Conservation (phyloP, 2,329 filamentous ascomycete species). For the Cladosporium sp. region DNA sequence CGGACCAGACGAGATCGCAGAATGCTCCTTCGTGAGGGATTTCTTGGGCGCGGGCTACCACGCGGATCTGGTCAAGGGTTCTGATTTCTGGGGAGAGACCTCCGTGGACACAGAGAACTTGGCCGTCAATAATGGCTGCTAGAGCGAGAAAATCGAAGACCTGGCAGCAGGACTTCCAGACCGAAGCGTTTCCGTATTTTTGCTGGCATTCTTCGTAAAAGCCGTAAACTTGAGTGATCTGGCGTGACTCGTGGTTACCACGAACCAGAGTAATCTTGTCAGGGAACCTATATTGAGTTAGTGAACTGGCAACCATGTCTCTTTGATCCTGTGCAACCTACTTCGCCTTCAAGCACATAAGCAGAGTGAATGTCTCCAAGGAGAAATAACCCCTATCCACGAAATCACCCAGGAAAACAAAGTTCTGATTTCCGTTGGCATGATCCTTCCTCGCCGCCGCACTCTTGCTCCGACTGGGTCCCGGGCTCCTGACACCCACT, state of each 20-base stretch:
- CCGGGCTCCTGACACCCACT: conserved; percentile 36
- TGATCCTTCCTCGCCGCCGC: conserved; percentile 36
- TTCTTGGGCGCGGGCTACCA: conserved; percentile 69
- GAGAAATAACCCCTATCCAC: conserved; percentile 73
- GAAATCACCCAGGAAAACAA: conserved; percentile 69
- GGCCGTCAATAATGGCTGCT: conserved; percentile 69
- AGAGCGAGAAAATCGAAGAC: conserved; percentile 74
- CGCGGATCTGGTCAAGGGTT: conserved; percentile 70
- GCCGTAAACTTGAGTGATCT: conserved; percentile 74
- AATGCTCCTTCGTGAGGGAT: conserved; percentile 75
- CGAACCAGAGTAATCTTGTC: conserved; percentile 69
- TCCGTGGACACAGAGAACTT: conserved; percentile 69
- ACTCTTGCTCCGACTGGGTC: conserved; percentile 33
- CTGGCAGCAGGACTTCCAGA: conserved; percentile 76
- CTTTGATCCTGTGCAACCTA: conserved; percentile 27
- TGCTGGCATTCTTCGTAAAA: conserved; percentile 75
- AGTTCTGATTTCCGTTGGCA: conserved; percentile 61
- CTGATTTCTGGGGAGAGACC: conserved; percentile 69
- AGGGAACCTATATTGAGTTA: conserved; percentile 53
- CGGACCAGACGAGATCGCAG: conserved; percentile 72
- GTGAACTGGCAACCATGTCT: neutral
- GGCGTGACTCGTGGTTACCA: conserved; percentile 71
- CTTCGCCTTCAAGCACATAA: conserved; percentile 71
- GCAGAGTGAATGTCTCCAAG: conserved; percentile 66
- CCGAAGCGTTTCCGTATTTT: conserved; percentile 72